Base-by-base conservation (phyloP, 768 basidiomycete species). In the Ephemerocybe angulata region DNA sequence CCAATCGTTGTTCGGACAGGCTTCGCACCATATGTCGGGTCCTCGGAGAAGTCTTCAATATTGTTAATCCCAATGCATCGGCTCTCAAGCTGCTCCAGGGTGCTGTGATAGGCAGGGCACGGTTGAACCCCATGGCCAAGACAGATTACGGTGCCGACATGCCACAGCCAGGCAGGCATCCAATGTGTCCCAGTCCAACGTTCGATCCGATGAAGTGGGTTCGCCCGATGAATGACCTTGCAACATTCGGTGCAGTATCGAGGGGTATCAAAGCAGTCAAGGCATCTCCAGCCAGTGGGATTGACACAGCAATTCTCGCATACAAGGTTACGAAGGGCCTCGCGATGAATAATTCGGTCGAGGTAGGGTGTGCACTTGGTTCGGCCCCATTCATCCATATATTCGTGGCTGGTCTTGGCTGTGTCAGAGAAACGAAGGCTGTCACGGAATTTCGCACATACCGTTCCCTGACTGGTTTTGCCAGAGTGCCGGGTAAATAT, bases 121-220 rank as follows among this genome's bases (percentile, higher is more conserved):
- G 53, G 55, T 0, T 22, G 4, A 0, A 63, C 63, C 1, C 59
- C 29, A 46, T 70, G 69, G 1, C 67, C 66, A 2, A 63, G 10
- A 28, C 63, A 59, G 8, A 64, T 44, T 1, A 61, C 58, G 3
- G 61, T 31, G 0, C 67, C 67, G 1, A 63, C 38, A n/a, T 65
- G 47, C 51, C 58, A 60, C 2, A 69, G 56, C 1, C 52, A 56
- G 4, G 33, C 60, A 0, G 37, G 28, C 4, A 53, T 13, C 21
- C 60, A 67, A 33, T 38, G 60, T 0, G 28, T 40, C 0, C 63
- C 62, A 38, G 61, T 65, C 65, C 65, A 65, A 10, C 38, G 11
- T 42, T 65, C 41, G 1, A 67, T 25, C 4, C 58, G 53, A 51
- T 67, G 66, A 19, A 62, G 55, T 11, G 55, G 58, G 29, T n/a